Percentiles rank a stretch among this genome's conserved stretches.
These are phyloP conservation scores for Coemansia sp. DNA, from an alignment of 192 early-diverging fungal genomes.

Conservation along the genomic window DNA sequence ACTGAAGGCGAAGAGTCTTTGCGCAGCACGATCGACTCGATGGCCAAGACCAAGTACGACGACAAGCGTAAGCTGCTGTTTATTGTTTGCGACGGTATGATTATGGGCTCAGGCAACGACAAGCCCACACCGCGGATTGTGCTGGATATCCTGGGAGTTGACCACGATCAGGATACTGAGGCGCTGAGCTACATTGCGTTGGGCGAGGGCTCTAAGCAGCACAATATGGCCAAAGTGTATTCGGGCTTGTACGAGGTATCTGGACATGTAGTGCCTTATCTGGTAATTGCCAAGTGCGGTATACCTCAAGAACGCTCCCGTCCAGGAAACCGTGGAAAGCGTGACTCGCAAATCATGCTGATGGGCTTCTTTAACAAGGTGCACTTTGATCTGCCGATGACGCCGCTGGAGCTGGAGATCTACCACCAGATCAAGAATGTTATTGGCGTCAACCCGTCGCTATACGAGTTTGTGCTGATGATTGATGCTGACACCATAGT, in stretches of 20 bases:
- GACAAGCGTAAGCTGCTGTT: constrained; percentile 98
- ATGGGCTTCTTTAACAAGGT: constrained; percentile 98
- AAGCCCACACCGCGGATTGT: constrained; percentile 95
- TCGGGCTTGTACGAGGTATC: constrained; percentile 91
- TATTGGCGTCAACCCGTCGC: constrained; percentile 93
- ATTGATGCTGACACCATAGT: constrained; percentile 98
- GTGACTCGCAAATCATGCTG: constrained; percentile 97
- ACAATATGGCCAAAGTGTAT: constrained; percentile 97
- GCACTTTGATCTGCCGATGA: constrained; percentile 90
- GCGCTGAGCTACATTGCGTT: constrained; percentile 84
- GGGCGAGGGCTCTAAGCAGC: constrained; percentile 83
- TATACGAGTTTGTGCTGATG: constrained; percentile 97
- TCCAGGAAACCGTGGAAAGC: constrained; percentile 97
- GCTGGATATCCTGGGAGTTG: constrained; percentile 92
- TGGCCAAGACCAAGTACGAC: constrained; percentile 86
- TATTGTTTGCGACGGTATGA: constrained; percentile 95
- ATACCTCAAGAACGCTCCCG: constrained; percentile 76
- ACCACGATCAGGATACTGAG: constrained; percentile 77
- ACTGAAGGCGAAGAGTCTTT: constrained; percentile 92
- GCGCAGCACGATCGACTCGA: constrained; percentile 80
- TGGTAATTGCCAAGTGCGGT: constrained; percentile 96
- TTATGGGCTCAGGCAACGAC: constrained; percentile 96
- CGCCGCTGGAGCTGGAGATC: constrained; percentile 93
- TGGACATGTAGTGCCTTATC: constrained; percentile 91
- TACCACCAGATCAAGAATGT: constrained; percentile 99